A percentile compares a stretch with the other conserved stretches of the same genome.
Conservation (phyloP, 164 flowering plant species). For the Chloranthus sessilifolius region DNA sequence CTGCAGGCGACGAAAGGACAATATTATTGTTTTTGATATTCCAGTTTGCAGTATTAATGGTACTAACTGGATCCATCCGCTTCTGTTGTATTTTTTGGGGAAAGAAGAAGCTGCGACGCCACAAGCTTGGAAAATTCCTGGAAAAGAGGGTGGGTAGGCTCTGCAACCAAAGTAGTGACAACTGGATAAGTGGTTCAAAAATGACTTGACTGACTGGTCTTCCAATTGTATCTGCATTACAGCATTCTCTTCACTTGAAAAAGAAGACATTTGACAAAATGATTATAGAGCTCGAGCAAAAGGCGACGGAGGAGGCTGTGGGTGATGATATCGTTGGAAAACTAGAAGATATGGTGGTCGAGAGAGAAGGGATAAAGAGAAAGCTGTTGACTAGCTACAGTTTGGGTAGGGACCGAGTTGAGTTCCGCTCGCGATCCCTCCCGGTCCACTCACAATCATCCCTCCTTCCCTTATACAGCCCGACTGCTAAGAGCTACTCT, state of each 20-base stretch:
- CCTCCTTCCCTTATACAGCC: slow-evolving; percentile 46
- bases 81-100: slow-evolving; percentile 85
- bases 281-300: slow-evolving; percentile 56
- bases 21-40: slow-evolving; percentile 54
- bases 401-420: slow-evolving; percentile 52
- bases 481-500: slow-evolving; percentile 48
- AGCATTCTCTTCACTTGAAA: slow-evolving; percentile 58
- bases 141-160: slow-evolving; percentile 59
- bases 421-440: too few species aligned
- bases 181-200: not conserved
- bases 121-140: slow-evolving; percentile 58
- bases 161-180: not conserved
- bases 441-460: slow-evolving; percentile 29
- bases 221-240: slow-evolving; percentile 11
- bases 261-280: slow-evolving; percentile 52
- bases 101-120: slow-evolving; percentile 64
- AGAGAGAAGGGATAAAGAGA: slow-evolving; percentile 51
- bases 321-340: slow-evolving; percentile 39
- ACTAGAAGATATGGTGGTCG: slow-evolving; percentile 39
- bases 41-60: slow-evolving; percentile 48
- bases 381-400: slow-evolving; percentile 87
- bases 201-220: not conserved
- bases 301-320: slow-evolving; percentile 47
- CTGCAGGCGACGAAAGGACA: slow-evolving; percentile 49
- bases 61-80: slow-evolving; percentile 47